Percentiles rank a stretch among this genome's conserved stretches.
These are phyloP conservation scores for Colletotrichum plurivorum DNA, from an alignment of 2,329 filamentous ascomycete genomes.

Conservation along the genomic window DNA sequence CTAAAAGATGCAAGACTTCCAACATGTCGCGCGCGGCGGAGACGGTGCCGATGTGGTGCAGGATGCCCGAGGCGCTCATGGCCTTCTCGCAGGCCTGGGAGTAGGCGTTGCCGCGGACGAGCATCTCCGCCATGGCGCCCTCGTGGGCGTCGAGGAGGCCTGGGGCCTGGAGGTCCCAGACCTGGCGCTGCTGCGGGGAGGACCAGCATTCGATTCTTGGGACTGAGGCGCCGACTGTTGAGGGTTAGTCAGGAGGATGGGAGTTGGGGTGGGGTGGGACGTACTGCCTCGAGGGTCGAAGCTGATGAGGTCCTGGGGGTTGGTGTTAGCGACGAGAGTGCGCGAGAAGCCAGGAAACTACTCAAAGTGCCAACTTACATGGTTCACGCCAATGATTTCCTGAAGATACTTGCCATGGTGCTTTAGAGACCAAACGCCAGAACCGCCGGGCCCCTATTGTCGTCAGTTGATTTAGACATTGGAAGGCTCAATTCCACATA, in stretches of 20 bases:
- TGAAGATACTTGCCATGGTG: slow-evolving; percentile 53
- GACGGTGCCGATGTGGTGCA: slow-evolving; percentile 59
- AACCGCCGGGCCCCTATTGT: slow-evolving; percentile 63
- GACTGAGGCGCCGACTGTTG: slow-evolving; percentile 60
- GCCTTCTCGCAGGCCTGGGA: slow-evolving; percentile 59
- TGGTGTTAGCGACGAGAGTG: neutral
- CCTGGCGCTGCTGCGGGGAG: slow-evolving; percentile 54
- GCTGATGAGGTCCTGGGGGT: slow-evolving; percentile 60
- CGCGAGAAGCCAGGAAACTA: neutral
- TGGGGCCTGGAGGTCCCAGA: slow-evolving; percentile 61
- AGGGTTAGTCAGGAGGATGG: neutral
- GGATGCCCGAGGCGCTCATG: slow-evolving; percentile 53
- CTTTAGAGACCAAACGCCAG: slow-evolving; percentile 55
- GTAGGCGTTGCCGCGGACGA: slow-evolving; percentile 57
- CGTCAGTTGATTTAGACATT: neutral
- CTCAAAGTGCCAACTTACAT: slow-evolving; percentile 49
- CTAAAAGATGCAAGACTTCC: slow-evolving; percentile 59
- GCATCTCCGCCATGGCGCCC: slow-evolving; percentile 61
- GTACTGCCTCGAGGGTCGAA: slow-evolving; percentile 65
- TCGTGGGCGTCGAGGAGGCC: slow-evolving; percentile 62
- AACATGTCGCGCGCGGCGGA: slow-evolving; percentile 64
- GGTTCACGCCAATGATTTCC: slow-evolving; percentile 61
- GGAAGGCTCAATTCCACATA: slow-evolving; percentile 37
- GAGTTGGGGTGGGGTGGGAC: slow-evolving; percentile 14
- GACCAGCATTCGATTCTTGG: slow-evolving; percentile 68